A percentile compares a stretch with the other conserved stretches of the same genome.
Evolutionary conservation across 1,284 basidiomycete genomes (phyloP).

Genomic region (Trichosporon sp.): DNA sequence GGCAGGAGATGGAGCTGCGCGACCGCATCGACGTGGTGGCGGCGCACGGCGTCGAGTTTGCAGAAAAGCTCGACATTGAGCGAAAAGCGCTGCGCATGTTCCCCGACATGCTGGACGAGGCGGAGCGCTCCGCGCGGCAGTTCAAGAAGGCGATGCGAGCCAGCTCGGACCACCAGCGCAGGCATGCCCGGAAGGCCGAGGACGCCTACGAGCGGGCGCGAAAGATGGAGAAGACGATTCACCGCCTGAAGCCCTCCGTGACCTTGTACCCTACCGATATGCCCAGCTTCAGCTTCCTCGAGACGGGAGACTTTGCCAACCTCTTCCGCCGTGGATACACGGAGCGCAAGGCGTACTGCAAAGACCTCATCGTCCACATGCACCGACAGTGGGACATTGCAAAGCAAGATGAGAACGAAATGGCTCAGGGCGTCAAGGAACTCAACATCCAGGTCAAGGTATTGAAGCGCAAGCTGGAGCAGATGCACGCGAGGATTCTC

Average conservation of each 20-base stretch:
- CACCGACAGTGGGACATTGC: not conserved
- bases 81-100: not conserved
- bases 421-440: not conserved
- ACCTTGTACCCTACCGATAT: not conserved
- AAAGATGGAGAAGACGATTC: not conserved
- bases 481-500: not conserved
- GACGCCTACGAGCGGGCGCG: not conserved
- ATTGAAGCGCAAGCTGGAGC: not conserved
- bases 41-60: not conserved
- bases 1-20: not conserved
- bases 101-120: not conserved
- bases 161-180: not conserved
- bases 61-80: not conserved
- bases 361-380: not conserved
- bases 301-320: not conserved
- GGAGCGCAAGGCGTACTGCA: not conserved
- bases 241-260: not conserved
- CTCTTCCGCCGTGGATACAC: not conserved
- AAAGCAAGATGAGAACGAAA: not conserved
- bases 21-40: not conserved
- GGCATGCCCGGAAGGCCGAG: not conserved
- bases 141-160: not conserved
- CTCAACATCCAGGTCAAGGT: not conserved
- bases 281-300: not conserved
- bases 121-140: not conserved